These are phyloP conservation scores for Termitomyces titanicus DNA, from an alignment of 768 basidiomycete species.

Conservation along the genomic window DNA sequence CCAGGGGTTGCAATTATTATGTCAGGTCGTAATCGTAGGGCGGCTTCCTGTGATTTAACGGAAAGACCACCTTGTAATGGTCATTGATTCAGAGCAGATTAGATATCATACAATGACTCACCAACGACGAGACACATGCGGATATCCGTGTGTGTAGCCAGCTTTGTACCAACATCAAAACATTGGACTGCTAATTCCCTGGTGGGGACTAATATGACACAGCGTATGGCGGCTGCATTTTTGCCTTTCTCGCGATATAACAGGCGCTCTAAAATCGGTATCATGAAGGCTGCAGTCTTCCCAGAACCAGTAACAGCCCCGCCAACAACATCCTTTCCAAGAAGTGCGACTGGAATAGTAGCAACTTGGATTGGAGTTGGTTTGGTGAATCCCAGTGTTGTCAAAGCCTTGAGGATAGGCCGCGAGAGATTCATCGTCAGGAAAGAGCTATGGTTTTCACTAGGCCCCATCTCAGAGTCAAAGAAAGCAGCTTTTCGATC, in stretches of 20 bases:
- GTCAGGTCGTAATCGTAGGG: conserved; percentile 85
- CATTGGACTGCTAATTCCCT: conserved; percentile 96
- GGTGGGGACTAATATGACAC: conserved; percentile 91
- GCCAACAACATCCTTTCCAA: conserved; percentile 96
- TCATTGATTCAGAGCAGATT: conserved; percentile 6
- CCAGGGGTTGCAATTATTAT: conserved; percentile 96
- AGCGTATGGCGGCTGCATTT: conserved; percentile 82
- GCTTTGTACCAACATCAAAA: conserved; percentile 82
- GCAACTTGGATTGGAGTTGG: conserved; percentile 97
- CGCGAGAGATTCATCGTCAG: conserved; percentile 93
- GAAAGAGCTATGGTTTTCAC: conserved; percentile 73
- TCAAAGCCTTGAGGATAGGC: conserved; percentile 86
- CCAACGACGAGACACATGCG: conserved; percentile 91
- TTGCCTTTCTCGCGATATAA: conserved; percentile 89
- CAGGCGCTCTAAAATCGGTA: conserved; percentile 91
- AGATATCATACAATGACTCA: conserved; percentile 28
- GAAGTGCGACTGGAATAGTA: conserved; percentile 88
- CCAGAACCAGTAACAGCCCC: conserved; percentile 96
- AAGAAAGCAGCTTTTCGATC: conserved; percentile 90
- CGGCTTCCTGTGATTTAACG: conserved; percentile 85
- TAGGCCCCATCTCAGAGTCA: conserved; percentile 49
- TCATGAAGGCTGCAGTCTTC: conserved; percentile 96
- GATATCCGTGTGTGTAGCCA: conserved; percentile 86
- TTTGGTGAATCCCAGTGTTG: conserved; percentile 71
- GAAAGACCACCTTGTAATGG: conserved; percentile 76